Percentiles rank a stretch among this genome's conserved stretches.
These are phyloP conservation scores for Fusarium piperis DNA, from an alignment of 2,329 filamentous ascomycete species.

Conservation along the genomic window DNA sequence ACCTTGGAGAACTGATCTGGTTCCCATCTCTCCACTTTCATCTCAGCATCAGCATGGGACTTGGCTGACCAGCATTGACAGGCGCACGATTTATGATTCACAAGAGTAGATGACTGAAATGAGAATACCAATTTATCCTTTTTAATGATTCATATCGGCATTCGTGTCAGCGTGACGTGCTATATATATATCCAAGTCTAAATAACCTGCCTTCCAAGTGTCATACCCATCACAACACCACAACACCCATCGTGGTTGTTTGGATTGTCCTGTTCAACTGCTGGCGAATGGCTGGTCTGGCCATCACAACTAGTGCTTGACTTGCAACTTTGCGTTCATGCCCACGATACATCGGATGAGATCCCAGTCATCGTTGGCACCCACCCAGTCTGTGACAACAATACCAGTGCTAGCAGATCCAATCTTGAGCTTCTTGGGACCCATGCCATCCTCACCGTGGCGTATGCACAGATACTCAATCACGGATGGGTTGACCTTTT, in stretches of 20 bases:
- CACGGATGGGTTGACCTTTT: slow-evolving; percentile 83
- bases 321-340: slow-evolving; percentile 80
- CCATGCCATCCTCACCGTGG: slow-evolving; percentile 64
- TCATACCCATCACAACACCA: slow-evolving; percentile 1
- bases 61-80: slow-evolving; percentile 19
- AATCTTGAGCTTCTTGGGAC: slow-evolving; percentile 59
- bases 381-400: slow-evolving; percentile 94
- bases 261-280: background rate
- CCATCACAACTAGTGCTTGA: slow-evolving; percentile 49
- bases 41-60: background rate
- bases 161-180: slow-evolving; percentile 1
- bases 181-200: background rate
- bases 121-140: background rate
- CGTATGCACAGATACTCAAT: slow-evolving; percentile 69
- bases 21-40: slow-evolving; percentile 13
- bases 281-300: background rate
- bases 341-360: slow-evolving; percentile 86
- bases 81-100: background rate
- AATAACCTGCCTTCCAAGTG: background rate
- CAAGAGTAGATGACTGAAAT: background rate
- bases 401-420: slow-evolving; percentile 85
- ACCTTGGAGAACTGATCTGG: slow-evolving; percentile 71
- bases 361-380: slow-evolving; percentile 88
- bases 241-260: background rate
- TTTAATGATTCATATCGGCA: background rate